Evolutionary conservation across 306 rosid species (phyloP), one percentile per base, ranked within the genome.

Genomic region (Mimosa bimucronata): DNA sequence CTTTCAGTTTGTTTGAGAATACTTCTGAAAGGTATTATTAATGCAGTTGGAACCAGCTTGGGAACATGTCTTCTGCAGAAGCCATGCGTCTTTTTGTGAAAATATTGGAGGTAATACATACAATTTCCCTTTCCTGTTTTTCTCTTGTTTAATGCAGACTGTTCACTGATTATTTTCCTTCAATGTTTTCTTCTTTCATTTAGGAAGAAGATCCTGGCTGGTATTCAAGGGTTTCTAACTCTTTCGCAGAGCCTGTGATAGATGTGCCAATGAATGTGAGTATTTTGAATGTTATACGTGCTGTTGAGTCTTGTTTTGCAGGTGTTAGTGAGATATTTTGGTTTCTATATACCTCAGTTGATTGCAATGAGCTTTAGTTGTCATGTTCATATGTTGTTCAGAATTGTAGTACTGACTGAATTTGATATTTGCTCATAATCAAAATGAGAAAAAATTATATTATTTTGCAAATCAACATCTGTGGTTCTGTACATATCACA

Each of bases 81-180:
- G 97, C 98, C 77, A 94, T 94, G 98, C 98, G 97, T 53, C 97
- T 94, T 66, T 94, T 94, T 87, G 98, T 94, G 67, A 94, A 94
- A 90, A 91, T 94, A 83, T 88, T 92, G 87, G 97, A 94, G 98
- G 98, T 94, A 60, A 50, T 21, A n/a, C 67, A 31, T 64, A 15
- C 31, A 55, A 69, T 40, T 69, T 72, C 62, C 21, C 6, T 64
- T 58, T 28, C 74, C 64, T 23, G 45, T 77, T 60, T 30, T 83
- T 79, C 41, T 11, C 41, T 68, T 16, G 2, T 66, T 25, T 74
- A 40, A 28, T 42, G 76, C 44, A 31, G 80, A 73, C 60, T 71
- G 77, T 74, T 66, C 62, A 62, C 81, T 84, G 30, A 84, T 81
- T 77, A 7, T 26, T 79, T 80, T 57, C 75, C 16, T 28, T 64